Conservation (phyloP, 352 stramenopile genomes). For the Globisporangium ultimum region DNA sequence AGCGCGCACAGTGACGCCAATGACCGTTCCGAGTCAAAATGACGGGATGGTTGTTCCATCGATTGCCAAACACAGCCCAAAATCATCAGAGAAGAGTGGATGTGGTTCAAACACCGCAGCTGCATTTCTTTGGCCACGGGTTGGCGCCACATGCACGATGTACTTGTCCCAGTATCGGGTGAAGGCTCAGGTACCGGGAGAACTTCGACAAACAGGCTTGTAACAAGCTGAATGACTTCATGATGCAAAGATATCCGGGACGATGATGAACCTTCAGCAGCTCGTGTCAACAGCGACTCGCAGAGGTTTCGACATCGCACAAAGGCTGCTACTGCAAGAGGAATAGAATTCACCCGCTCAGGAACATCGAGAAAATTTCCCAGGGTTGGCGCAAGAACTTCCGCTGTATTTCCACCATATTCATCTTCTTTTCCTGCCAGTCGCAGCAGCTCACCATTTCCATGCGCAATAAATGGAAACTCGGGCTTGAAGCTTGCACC, state of each 20-base stretch:
- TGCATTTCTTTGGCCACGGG: slow-evolving; percentile 76
- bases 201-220: slow-evolving; percentile 77
- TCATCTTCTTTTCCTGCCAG: slow-evolving; percentile 55
- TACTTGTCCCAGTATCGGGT: slow-evolving; percentile 15
- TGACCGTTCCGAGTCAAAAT: slow-evolving; percentile 84
- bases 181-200: slow-evolving; percentile 58
- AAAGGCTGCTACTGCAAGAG: slow-evolving; percentile 75
- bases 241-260: slow-evolving; percentile 86
- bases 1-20: slow-evolving; percentile 76
- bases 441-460: slow-evolving; percentile 60
- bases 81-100: slow-evolving; percentile 80
- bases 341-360: slow-evolving; percentile 70
- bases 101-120: slow-evolving; percentile 66
- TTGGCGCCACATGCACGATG: slow-evolving; percentile 69
- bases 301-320: slow-evolving; percentile 76
- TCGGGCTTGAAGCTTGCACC: slow-evolving; percentile 31
- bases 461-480: slow-evolving; percentile 45
- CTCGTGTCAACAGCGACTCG: slow-evolving; percentile 73
- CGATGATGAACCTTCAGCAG: slow-evolving; percentile 86
- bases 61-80: slow-evolving; percentile 85
- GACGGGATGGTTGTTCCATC: slow-evolving; percentile 82
- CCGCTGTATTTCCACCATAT: slow-evolving; percentile 75
- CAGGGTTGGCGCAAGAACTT: slow-evolving; percentile 57
- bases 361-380: slow-evolving; percentile 86
- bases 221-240: slow-evolving; percentile 87